Percentiles rank a stretch among this genome's conserved stretches.
phyloP scores from a whole-genome alignment of 2,329 filamentous ascomycete species.

The Penicillium sp. region DNA sequence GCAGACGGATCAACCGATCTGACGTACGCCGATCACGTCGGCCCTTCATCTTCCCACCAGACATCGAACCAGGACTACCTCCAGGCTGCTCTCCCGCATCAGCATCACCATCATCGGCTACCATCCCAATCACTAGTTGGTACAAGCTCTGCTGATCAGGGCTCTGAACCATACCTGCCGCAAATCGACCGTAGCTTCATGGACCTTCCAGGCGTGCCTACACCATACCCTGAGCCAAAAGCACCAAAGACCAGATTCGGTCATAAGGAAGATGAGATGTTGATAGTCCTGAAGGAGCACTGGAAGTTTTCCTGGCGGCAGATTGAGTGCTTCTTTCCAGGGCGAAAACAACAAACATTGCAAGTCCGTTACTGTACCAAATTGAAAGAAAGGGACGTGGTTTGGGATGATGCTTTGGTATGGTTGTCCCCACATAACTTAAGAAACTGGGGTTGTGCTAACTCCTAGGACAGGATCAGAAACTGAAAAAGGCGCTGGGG shows the following conservation, averaged over 20 bases:
- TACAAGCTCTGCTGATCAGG: conserved; percentile 56
- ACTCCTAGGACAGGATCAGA: conserved; percentile 32
- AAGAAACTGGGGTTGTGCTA: neutral
- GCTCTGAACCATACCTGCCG: neutral
- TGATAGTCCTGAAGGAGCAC: conserved; percentile 90
- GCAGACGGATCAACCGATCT: conserved; percentile 37
- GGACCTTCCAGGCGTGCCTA: conserved; percentile 82
- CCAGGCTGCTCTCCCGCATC: conserved; percentile 50
- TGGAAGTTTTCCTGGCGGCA: conserved; percentile 96
- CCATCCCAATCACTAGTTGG: conserved; percentile 70
- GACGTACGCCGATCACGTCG: conserved; percentile 36
- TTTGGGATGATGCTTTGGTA: conserved; percentile 94
- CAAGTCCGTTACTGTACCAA: conserved; percentile 96
- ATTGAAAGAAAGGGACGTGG: conserved; percentile 86
- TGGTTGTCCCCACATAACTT: conserved; percentile 3
- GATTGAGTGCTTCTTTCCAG: conserved; percentile 94
- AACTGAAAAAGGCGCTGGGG: conserved; percentile 41
- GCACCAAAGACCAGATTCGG: conserved; percentile 3
- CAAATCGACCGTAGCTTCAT: conserved; percentile 67
- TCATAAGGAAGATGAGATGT: conserved; percentile 69
- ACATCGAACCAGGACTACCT: conserved; percentile 36
- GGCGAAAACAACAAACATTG: conserved; percentile 82
- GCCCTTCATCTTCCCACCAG: conserved; percentile 31
- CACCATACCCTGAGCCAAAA: conserved; percentile 70
- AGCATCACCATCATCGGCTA: conserved; percentile 78